Conservation (phyloP, 768 basidiomycete species). For the Lentinula sp. region DNA sequence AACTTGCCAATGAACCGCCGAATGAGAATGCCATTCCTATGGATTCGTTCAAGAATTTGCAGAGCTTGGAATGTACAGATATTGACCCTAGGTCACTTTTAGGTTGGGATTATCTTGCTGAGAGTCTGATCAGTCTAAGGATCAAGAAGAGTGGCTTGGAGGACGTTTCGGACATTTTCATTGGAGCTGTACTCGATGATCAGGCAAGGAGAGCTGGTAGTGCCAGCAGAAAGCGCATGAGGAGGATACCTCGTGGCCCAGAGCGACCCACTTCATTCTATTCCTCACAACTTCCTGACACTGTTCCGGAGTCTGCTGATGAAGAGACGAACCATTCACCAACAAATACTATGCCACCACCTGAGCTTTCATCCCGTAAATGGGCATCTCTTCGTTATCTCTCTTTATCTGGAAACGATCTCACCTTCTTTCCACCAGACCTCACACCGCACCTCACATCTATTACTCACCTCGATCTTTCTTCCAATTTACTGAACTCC, state of each 20-base stretch:
- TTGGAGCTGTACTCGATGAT: slow-evolving; percentile 77
- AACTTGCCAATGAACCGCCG: slow-evolving; percentile 63
- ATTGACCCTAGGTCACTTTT: slow-evolving; percentile 78
- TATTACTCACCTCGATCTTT: slow-evolving; percentile 81
- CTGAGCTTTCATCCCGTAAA: slow-evolving; percentile 48
- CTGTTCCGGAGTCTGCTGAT: slow-evolving; percentile 46
- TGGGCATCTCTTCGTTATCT: slow-evolving; percentile 77
- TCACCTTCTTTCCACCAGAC: slow-evolving; percentile 74
- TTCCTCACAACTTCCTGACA: slow-evolving; percentile 45
- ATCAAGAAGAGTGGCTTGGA: slow-evolving; percentile 77
- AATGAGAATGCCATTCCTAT: slow-evolving; percentile 74
- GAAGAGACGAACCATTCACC: slow-evolving; percentile 7
- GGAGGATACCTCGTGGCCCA: slow-evolving; percentile 33
- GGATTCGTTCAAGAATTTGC: slow-evolving; percentile 79
- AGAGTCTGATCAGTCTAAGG: slow-evolving; percentile 66
- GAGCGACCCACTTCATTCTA: slow-evolving; percentile 41
- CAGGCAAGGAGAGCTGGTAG: slow-evolving; percentile 56
- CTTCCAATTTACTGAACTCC: slow-evolving; percentile 85
- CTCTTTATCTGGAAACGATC: slow-evolving; percentile 71
- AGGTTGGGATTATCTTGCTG: slow-evolving; percentile 78
- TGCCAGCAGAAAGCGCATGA: slow-evolving; percentile 36
- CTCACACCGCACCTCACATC: slow-evolving; percentile 62
- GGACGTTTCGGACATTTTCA: slow-evolving; percentile 72
- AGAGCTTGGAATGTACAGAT: slow-evolving; percentile 67
- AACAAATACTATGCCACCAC: slow-evolving; percentile 15